These are phyloP conservation scores for sorghum (Sorghum bicolor) DNA, from an alignment of 176 grass and related monocot species.

Conservation along the genomic window Sorghum_bicolor_NCBIv3 NC_012879.2:11804501-11805000, in stretches of 20 bases:
- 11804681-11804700: not conserved
- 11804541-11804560: no score
- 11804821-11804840: not conserved
- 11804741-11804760: slow-evolving; percentile 76
- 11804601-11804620: no score
- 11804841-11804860: not conserved
- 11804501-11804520: no score
- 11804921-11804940: no score
- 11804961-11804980: no score
- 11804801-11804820: slow-evolving; percentile 48
- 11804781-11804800: slow-evolving; percentile 71
- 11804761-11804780: slow-evolving; percentile 78
- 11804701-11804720: slow-evolving; percentile 52
- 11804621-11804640: not conserved
- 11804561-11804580: no score
- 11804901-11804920: no score
- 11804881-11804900: no score
- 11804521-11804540: no score
- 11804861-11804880: not conserved
- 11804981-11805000: no score
- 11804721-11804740: slow-evolving; percentile 64
- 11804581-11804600: no score
- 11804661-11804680: not conserved
- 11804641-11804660: not conserved
- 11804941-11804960: no score